Conservation (phyloP, 305 asterid species). For the Solanum hybrid region DNA sequence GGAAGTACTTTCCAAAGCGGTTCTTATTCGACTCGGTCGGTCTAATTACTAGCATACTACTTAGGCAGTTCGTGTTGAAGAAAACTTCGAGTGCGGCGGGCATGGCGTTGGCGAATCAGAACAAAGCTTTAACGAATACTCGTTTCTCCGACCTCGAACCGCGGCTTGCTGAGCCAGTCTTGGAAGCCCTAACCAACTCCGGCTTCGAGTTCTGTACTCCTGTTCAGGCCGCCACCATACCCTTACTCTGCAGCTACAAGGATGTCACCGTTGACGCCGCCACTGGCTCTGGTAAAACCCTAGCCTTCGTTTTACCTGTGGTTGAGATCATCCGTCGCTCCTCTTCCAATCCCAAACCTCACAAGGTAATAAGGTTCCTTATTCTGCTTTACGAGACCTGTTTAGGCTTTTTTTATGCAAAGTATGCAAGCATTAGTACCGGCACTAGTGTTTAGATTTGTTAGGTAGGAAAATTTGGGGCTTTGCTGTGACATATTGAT, state of each 20-base stretch:
- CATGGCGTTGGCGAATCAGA: slow-evolving; percentile 30
- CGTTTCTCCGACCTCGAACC: slow-evolving; percentile 81
- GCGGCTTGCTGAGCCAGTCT: slow-evolving; percentile 54
- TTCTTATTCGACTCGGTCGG: background rate
- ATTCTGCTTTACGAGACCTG: background rate
- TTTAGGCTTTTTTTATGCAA: background rate
- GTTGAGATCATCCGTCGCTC: slow-evolving; percentile 87
- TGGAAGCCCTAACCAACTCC: slow-evolving; percentile 42
- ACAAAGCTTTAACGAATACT: slow-evolving; percentile 65
- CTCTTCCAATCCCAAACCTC: slow-evolving; percentile 44
- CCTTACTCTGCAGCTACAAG: slow-evolving; percentile 67
- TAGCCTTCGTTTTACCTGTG: slow-evolving; percentile 72
- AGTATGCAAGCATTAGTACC: background rate
- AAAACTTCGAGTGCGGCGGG: background rate
- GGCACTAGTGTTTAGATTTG: background rate
- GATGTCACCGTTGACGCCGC: slow-evolving; percentile 95
- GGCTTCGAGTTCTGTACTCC: slow-evolving; percentile 90
- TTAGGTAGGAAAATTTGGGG: background rate
- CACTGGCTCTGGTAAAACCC: slow-evolving; percentile 93
- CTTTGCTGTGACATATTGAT: background rate
- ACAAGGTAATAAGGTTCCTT: slow-evolving; percentile 51
- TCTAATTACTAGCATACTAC: background rate
- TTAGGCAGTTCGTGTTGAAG: background rate
- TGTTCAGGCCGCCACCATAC: slow-evolving; percentile 88
- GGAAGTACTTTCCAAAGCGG: background rate